Conservation (phyloP, 495 filamentous ascomycete genomes). For the Penicillium bialowiezense region DNA sequence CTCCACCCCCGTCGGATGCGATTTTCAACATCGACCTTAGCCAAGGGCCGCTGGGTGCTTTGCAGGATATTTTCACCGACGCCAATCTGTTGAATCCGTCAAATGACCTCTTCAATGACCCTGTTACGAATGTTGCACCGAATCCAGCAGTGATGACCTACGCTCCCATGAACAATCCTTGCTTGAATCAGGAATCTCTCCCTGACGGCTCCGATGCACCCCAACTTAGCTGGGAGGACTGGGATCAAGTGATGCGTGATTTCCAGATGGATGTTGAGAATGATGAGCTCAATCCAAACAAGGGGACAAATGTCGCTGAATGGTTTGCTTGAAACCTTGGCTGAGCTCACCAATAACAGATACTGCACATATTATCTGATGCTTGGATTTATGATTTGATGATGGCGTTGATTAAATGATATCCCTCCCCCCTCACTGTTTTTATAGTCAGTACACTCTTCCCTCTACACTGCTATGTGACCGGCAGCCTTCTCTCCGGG, state of each 20-base stretch:
- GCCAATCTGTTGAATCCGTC: constrained; percentile 26
- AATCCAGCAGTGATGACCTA: neutral
- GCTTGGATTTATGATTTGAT: constrained; percentile 5
- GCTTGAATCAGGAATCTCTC: constrained; percentile 9
- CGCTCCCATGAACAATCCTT: constrained; percentile 8
- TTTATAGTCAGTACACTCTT: constrained; percentile 3
- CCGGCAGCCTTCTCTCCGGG: neutral
- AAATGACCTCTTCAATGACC: constrained; percentile 4
- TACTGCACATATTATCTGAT: neutral
- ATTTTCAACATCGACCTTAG: constrained; percentile 30
- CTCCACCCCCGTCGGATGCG: neutral
- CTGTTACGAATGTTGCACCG: constrained; percentile 3
- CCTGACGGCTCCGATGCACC: neutral
- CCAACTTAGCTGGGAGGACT: constrained; percentile 40
- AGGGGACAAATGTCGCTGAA: constrained; percentile 28
- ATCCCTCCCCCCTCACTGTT: constrained; percentile 15
- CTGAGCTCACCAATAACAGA: neutral
- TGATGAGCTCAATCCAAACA: constrained; percentile 14
- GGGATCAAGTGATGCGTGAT: constrained; percentile 51
- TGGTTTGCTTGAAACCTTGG: constrained; percentile 26
- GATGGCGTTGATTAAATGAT: constrained; percentile 6
- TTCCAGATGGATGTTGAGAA: constrained; percentile 45
- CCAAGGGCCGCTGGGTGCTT: constrained; percentile 25
- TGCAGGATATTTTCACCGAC: constrained; percentile 32
- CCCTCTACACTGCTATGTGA: neutral